Evolutionary conservation across 2,329 filamentous ascomycete genomes (phyloP), one percentile per base, ranked within the genome.

Genomic region (Penicillium hesseltinei): DNA sequence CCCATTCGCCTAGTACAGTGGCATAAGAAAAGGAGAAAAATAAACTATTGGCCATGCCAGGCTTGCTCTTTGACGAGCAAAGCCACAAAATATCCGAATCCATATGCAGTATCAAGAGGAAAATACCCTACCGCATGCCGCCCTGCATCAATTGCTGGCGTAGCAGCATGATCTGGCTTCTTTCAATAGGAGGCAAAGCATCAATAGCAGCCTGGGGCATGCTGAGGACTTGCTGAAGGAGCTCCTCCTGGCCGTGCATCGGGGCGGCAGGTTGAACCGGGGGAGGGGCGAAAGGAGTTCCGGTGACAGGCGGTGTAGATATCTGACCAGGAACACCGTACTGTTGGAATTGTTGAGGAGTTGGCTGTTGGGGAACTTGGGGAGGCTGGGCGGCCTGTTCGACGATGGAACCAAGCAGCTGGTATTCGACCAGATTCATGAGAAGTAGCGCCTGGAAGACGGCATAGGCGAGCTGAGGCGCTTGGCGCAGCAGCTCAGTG

Each of bases 401-500:
- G 52, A 97, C 83, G 31, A 97, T 90, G 5, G 89, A 88, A 61
- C 88, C 84, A 54, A 97, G 87, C 3, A 92, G 87, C 66, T 88
- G 87, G 15, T 91, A 89, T 57, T 94, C 93, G 55, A 97, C 91
- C 10, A 97, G 86, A 45, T 92, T 91, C 85, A 97, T 94, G 38
- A 97, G 85, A 2, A 97, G 84, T 10, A 97, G 83, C 25, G 92
- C 90, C 76, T 97, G 93, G 78, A 97, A 97, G 64, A 97, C 89
- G 57, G 94, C 94, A 69, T 96, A 97, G 5, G 91, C 87, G 44
- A 99, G 86, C 76, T 99, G 94, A 0, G 94, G 94, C 1, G 92
- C 92, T 77, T 93, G 89, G 61, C 88, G 83, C 42, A 99, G 84
- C 40, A 97, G 85, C 70, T 96, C 91, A 0, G 88, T 92, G 4